Evolutionary conservation across 768 basidiomycete genomes (phyloP).

Genomic region (Calocybe gangraenosa): DNA sequence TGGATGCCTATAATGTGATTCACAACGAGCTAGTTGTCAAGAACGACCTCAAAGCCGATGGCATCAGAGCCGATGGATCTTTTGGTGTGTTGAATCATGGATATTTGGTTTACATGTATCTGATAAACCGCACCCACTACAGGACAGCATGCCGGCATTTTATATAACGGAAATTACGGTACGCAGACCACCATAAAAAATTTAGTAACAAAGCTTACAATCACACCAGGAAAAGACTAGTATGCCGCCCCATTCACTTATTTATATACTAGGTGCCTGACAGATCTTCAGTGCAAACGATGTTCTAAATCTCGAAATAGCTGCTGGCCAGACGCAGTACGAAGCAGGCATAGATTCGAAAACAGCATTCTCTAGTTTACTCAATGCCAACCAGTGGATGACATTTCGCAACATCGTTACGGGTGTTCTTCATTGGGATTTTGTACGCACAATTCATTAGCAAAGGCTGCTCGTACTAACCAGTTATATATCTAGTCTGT

Average conservation of each 20-base stretch:
- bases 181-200: slow-evolving; percentile 8
- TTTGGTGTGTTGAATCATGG: slow-evolving; percentile 30
- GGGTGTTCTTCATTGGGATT: slow-evolving; percentile 64
- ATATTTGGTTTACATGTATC: too few relatives aligned
- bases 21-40: slow-evolving; percentile 51
- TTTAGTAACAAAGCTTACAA: not conserved
- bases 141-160: slow-evolving; percentile 59
- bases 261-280: not conserved
- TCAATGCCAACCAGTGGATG: slow-evolving; percentile 68
- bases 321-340: slow-evolving; percentile 55
- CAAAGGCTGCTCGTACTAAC: slow-evolving; percentile 3
- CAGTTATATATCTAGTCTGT: slow-evolving; percentile 40
- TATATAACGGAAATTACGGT: slow-evolving; percentile 74
- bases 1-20: slow-evolving; percentile 44
- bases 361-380: slow-evolving; percentile 48
- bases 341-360: slow-evolving; percentile 38
- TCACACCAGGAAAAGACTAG: slow-evolving; percentile 38
- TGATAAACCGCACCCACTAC: not conserved
- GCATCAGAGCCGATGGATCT: slow-evolving; percentile 52
- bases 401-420: slow-evolving; percentile 57
- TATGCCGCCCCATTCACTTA: slow-evolving; percentile 16
- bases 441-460: slow-evolving; percentile 38
- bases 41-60: slow-evolving; percentile 48
- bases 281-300: slow-evolving; percentile 45
- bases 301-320: slow-evolving; percentile 58